Conservation (phyloP, 2,329 filamentous ascomycete genomes). For the Lecanoromycetidae sp. region DNA sequence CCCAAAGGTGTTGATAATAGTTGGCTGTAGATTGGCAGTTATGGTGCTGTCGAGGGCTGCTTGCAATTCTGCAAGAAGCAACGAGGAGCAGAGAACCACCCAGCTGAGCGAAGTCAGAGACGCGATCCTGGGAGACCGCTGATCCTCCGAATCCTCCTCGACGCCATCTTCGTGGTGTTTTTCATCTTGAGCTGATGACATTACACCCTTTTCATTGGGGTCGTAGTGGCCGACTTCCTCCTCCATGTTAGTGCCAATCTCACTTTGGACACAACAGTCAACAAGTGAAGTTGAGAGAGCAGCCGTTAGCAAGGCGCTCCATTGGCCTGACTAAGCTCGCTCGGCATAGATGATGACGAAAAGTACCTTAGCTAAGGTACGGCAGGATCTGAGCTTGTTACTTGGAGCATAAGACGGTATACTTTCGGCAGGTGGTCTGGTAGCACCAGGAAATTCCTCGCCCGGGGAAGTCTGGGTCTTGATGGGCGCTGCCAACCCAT, state of each 20-base stretch:
- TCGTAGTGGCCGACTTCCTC: not conserved
- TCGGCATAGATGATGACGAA: not conserved
- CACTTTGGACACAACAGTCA: not conserved
- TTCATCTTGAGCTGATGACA: not conserved
- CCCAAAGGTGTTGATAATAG: slow-evolving; percentile 30
- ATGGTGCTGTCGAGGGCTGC: slow-evolving; percentile 34
- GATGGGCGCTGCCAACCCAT: not conserved
- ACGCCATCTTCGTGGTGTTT: not conserved
- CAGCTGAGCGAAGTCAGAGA: not conserved
- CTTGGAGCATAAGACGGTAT: not conserved
- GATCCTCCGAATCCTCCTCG: not conserved
- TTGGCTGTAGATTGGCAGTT: slow-evolving; percentile 35
- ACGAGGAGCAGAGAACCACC: not conserved
- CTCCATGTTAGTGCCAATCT: not conserved
- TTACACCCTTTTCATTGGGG: not conserved
- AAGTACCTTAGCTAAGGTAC: not conserved
- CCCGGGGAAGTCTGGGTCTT: not conserved
- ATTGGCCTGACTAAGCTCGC: not conserved
- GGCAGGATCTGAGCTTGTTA: not conserved
- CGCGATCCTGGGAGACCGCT: not conserved
- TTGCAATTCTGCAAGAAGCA: slow-evolving; percentile 6
- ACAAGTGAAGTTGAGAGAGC: not conserved
- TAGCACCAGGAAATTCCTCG: not conserved
- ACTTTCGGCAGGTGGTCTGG: not conserved
- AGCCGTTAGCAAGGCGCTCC: not conserved